A percentile compares a stretch with the other conserved stretches of the same genome.
phyloP scores from a whole-genome alignment of 1,139 yeast species.

The Yamadazyma spencermartinsiae region DNA sequence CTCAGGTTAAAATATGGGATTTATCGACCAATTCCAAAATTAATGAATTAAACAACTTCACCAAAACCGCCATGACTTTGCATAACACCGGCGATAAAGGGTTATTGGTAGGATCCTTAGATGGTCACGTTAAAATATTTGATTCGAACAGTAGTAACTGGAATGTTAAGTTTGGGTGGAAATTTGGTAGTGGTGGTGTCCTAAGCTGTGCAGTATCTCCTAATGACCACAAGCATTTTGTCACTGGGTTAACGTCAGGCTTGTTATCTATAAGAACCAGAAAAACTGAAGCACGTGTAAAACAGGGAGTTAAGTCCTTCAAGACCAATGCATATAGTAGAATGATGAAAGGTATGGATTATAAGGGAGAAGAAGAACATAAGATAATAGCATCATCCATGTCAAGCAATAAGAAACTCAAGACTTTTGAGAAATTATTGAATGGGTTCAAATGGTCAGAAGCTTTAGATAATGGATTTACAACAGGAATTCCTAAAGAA shows the following conservation, averaged over 20 bases:
- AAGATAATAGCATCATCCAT: constrained; percentile 60
- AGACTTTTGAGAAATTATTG: constrained; percentile 78
- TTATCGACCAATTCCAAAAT: constrained; percentile 70
- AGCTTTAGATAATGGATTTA: constrained; percentile 85
- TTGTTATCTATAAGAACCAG: constrained; percentile 85
- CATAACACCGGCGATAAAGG: constrained; percentile 72
- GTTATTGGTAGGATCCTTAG: constrained; percentile 87
- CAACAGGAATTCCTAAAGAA: constrained; percentile 75
- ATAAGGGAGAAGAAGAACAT: constrained; percentile 86
- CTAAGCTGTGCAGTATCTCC: constrained; percentile 90
- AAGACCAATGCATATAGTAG: constrained; percentile 61
- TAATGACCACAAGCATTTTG: constrained; percentile 74
- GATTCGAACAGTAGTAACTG: constrained; percentile 73
- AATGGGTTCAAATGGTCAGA: constrained; percentile 91
- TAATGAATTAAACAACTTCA: constrained; percentile 73
- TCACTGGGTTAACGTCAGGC: constrained; percentile 92
- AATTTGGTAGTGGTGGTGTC: constrained; percentile 86
- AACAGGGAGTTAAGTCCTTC: constrained; percentile 48
- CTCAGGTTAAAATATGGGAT: constrained; percentile 89
- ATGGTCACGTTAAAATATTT: constrained; percentile 95
- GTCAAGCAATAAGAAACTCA: constrained; percentile 58
- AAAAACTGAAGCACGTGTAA: constrained; percentile 62
- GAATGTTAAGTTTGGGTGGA: constrained; percentile 97
- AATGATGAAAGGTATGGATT: constrained; percentile 90
- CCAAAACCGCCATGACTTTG: constrained; percentile 87